Evolutionary conservation across 495 filamentous ascomycete genomes (phyloP), one percentile per base, ranked within the genome.

Genomic region (Podospora pseudopauciseta): DNA sequence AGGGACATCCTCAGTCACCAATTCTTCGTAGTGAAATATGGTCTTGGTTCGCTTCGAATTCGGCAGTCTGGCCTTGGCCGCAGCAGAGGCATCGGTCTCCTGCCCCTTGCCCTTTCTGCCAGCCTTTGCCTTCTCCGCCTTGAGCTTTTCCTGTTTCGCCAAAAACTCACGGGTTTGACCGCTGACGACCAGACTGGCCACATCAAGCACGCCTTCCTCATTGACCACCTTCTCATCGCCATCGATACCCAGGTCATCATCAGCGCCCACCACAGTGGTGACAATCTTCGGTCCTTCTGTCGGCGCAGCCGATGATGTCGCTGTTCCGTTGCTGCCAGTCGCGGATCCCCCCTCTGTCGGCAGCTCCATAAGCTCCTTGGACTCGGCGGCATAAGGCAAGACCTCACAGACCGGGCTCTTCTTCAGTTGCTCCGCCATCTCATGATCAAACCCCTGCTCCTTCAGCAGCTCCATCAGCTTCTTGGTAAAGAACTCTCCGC

Each of bases 391-490:
- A 4, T 87, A 85, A 1, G 91, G 88, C 15, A 99, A 81, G 62
- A 98, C 88, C 77, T 99, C 95, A 72, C 93, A 94, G 61, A 98
- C 91, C 23, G 87, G 80, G 69, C 88, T 97, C 73, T 87, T 89
- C 83, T 99, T 99, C 65, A 99, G 79, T 79, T 97, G 92, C 82
- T 99, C 96, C 60, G 92, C 95, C 91, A 97, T 96, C 57, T 97
- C 92, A 27, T 88, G 78, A 6, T 87, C 89, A 70, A 95, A 94
- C 0, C 86, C 87, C 74, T 91, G 89, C 3, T 83, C 69, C 54
- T 85, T 82, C 11, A 99, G 84, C 39, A 96, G 78, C 68, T 89
- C 81, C 34, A 86, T 71, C 11, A 99, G 84, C 60, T 87, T 84
- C 71, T 87, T 85, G 2, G 95, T 99, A 83, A 99, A 94, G 16